Evolutionary conservation across 148 eudicot genomes (phyloP), one percentile per base, ranked within the genome.

Genomic region (Heliamphora exappendiculata): DNA sequence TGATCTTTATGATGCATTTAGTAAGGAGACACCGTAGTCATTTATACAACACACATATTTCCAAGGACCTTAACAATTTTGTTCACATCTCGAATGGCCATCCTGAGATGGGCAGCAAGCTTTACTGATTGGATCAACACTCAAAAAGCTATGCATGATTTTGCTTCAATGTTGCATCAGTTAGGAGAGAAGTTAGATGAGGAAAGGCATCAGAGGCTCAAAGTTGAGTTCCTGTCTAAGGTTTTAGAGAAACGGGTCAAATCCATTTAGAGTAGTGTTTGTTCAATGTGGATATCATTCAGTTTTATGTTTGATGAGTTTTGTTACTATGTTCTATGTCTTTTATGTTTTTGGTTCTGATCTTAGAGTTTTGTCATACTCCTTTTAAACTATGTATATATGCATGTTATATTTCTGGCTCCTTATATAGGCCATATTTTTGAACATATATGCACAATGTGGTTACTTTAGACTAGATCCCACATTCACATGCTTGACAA

Each of bases 131-230:
- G 75, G 75, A 51, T 72, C 34, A 51, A 53, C 47, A 33, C 44
- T 22, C 75, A 72, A 36, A 72, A 72, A 53, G 75, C 75, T 29
- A 53, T 72, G 59, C 62, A 53, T 53, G 63, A 72, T n/a, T 72
- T 72, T 53, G 75, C 75, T 19, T 34, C 63, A 19, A 34, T n/a
- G 17, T 34, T 72, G 75, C 62, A 36, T 45, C 75, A 53, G 45
- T 72, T 72, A 33, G 7, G 44, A 47, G 5, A 53, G 28, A 72
- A 51, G 31, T 34, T 51, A n/a, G 20, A 51, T 53, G 33, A 72
- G 75, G 75, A 72, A 34, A 34, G 19, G 45, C 17, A n/a, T 20
- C 62, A 20, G 29, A 31, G 44, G 45, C 75, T 72, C 60, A 72
- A 72, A 72, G 62, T 22, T 20, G 45, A 72, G 20, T 72, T 3